Evolutionary conservation across 2,329 filamentous ascomycete genomes (phyloP).

Genomic region (Paecilomyces formosus): DNA sequence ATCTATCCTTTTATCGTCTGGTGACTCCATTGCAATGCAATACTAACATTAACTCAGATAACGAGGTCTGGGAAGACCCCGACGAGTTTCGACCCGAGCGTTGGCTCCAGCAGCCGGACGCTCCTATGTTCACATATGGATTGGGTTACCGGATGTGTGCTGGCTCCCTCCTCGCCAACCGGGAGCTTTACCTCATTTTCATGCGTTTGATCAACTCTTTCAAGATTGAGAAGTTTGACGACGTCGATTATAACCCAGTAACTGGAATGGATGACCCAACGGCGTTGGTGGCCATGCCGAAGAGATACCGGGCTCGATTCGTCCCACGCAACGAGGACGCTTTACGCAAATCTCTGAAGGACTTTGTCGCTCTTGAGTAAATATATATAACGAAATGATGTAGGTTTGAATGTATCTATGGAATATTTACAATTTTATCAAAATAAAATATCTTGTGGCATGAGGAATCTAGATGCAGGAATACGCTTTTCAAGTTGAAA

Average conservation of each 20-base stretch:
- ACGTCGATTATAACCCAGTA: conserved; percentile 53
- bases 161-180: conserved; percentile 54
- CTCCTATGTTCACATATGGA: conserved; percentile 58
- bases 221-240: conserved; percentile 47
- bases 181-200: conserved; percentile 59
- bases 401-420: not conserved
- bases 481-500: no score
- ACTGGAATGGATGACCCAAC: conserved; percentile 54
- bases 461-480: no score
- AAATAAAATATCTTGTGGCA: no score
- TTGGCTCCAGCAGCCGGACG: conserved; percentile 57
- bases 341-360: not conserved
- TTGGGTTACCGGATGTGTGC: conserved; percentile 63
- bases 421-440: not conserved
- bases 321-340: conserved; percentile 45
- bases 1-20: not conserved
- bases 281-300: conserved; percentile 55
- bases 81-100: conserved; percentile 54
- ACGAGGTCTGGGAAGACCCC: conserved; percentile 52
- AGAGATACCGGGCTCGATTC: conserved; percentile 51
- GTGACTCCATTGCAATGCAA: conserved; percentile 1
- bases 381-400: not conserved
- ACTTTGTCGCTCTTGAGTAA: not conserved
- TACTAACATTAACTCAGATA: conserved; percentile 28
- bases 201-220: conserved; percentile 57